Base-by-base conservation (phyloP, 331 rosid species). In the Rosa hybrid region DNA sequence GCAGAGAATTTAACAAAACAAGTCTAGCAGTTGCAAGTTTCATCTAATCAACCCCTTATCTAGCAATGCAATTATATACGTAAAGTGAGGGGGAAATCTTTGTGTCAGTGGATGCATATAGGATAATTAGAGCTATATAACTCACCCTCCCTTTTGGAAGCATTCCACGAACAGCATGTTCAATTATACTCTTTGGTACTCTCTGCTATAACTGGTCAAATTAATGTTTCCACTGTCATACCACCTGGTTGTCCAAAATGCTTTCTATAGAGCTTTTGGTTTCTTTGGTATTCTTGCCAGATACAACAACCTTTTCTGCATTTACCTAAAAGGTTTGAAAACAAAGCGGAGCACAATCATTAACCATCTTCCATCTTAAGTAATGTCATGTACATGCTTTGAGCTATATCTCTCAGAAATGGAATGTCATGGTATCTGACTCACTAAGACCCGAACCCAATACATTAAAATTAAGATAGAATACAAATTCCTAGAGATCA, bases 221-320 rank as follows among this genome's bases (percentile, higher is more conserved):
- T n/a, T n/a, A n/a, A 93, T 13, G 99, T 96, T 82, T 96, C 99
- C 64, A 89, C 90, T 23, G 45, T 96, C 99, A 91, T 91, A 68
- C 99, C 98, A 89, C 98, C 99, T 4, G 99, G 98, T 82, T 94
- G 86, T 72, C 99, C 99, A 77, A 97, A 95, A 87, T 95, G 99
- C 88, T 98, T 91, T 85, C 96, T 88, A 21, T 91, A 91, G 73
- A 96, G 92, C 81, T 96, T 93, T 76, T 96, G 97, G 74, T 90
- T 96, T 76, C 97, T 88, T 89, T n/a, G n/a, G n/a, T n/a, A n/a
- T 96, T 96, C 85, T 86, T 93, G 68, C 99, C 96, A 5, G 96
- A 90, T 14, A 96, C 97, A 2, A 94, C 96, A 77, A 91, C 85
- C 80, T 93, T 96, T 23, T 93, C 96, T 25, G 98, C 99, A 89